Evolutionary conservation across 1,284 basidiomycete species (phyloP), one percentile per base, ranked within the genome.

Genomic region (Apiotrichum laibachii): DNA sequence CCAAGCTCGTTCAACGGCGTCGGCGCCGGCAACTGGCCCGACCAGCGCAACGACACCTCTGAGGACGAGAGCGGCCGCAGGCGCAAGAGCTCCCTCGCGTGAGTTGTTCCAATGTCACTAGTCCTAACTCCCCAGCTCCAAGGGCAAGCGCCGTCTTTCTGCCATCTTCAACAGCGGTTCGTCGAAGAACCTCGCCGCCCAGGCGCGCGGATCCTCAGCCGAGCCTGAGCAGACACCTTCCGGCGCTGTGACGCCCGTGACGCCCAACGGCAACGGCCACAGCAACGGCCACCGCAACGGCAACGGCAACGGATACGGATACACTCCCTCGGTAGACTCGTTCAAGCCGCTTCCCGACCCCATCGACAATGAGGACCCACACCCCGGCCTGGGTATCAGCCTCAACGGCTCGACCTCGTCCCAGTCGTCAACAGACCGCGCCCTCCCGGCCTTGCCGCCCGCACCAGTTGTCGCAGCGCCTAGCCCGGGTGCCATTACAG

Each of bases 71-170:
- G 33, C 7, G 15, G 11, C 12, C 49, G 49, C 35, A 21, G 16
- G 49, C 49, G 49, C 34, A 35, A 11, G 47, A 1, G 7, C 10
- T 50, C 49, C 13, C 7, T 50, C 4, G 49, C n/a, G 49, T 50
- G 37, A 50, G 49, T 50, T 12, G 18, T 9, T 5, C 33, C 6
- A 8, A 49, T 8, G 13, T n/a, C 26, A 8, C 8, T 16, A 19
- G n/a, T 49, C 10, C n/a, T 49, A 19, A 19, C 33, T 18, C 34
- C 11, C 12, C 58, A 70, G 71, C 5, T 42, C 44, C 12, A 75
- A 73, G 59, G 64, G 69, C 13, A 63, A 69, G 46, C 70, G 67
- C 53, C 62, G 72, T 18, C 59, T 77, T 2, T 72, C 72, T 0
- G 71, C 72, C 11, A 56, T 77, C 16, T 75, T 77, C 66, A 70